phyloP scores from a whole-genome alignment of 495 filamentous ascomycete genomes.

The Mytilinidion resinicola region DNA sequence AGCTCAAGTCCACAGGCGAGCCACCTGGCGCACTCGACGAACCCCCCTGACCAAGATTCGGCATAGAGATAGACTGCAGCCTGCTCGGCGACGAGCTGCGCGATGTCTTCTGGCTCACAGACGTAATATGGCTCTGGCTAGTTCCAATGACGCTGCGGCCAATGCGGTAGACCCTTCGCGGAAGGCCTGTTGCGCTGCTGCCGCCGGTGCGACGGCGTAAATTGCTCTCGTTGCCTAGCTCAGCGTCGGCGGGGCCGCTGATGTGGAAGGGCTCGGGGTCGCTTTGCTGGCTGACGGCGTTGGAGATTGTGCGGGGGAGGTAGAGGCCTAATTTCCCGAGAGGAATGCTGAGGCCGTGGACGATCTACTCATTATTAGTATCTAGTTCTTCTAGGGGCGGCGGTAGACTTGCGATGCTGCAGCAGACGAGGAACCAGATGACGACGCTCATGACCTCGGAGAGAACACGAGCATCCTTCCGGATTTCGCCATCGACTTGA shows the following conservation, averaged over 20 bases:
- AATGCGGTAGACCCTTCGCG: slow-evolving; percentile 11
- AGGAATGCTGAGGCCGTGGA: slow-evolving; percentile 81
- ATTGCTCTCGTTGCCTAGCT: background rate
- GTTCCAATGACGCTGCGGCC: slow-evolving; percentile 14
- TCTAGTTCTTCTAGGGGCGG: background rate
- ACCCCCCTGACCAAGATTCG: background rate
- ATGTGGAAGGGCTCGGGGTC: slow-evolving; percentile 26
- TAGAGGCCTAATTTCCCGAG: slow-evolving; percentile 76
- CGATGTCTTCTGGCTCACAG: background rate
- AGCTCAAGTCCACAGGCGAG: background rate
- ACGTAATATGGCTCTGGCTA: background rate
- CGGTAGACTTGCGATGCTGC: slow-evolving; percentile 66
- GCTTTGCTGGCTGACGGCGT: slow-evolving; percentile 42
- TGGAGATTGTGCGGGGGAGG: slow-evolving; percentile 69
- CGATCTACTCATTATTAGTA: slow-evolving; percentile 49
- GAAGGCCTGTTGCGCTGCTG: background rate
- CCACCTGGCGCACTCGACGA: background rate
- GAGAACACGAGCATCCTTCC: slow-evolving; percentile 60
- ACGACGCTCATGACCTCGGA: slow-evolving; percentile 61
- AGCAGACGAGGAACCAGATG: slow-evolving; percentile 80
- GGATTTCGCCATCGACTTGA: slow-evolving; percentile 49
- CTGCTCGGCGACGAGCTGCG: background rate
- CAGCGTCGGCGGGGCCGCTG: background rate
- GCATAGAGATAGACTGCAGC: background rate
- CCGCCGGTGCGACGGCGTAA: slow-evolving; percentile 3